Base-by-base conservation (phyloP, 148 eudicot species). In the Nyssa sinensis region DNA sequence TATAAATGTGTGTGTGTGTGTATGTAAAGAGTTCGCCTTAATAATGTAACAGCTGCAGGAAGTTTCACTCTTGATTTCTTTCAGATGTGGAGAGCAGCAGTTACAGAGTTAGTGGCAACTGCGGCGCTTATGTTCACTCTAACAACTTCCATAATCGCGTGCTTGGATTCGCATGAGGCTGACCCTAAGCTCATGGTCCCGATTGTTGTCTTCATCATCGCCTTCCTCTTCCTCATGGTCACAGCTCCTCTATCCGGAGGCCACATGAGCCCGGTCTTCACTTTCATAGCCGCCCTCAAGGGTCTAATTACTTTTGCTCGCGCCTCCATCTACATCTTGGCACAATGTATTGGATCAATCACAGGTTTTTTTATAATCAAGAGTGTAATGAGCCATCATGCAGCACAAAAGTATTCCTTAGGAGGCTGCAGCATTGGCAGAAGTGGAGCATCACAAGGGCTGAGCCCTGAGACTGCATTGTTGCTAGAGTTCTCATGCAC, bases 231-330 rank as follows among this genome's bases (percentile, higher is more conserved):
- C 24, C 72, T 75, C 17, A 4, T 75, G 2, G 78, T 67, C 25
- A 60, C 71, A 1, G 19, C 67, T n/a, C 72, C 78, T 19, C 65
- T 76, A 31, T 41, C 69, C 6, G 64, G 77, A 10, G 77, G 77
- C 47, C 77, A 74, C 71, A 74, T 66, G 70, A 74, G 37, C 62
- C 70, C 77, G 28, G 68, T 73, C 69, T 60, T 73, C 35, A 62
- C 76, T 49, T 63, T 73, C 39, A 44, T 63, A 7, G 68, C 68
- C 2, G 69, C 76, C 34, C 69, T 73, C 17, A 51, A 37, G 17
- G 76, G 76, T 24, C 21, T 65, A 49, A 74, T 65, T 30, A 47
- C 77, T 6, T n/a, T 32, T 0, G 3, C 70, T 53, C 24, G 77
- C 0, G 64, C 47, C 4, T 74, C 70, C 0, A 11, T 76, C 28